phyloP scores from a whole-genome alignment of 2,329 filamentous ascomycete genomes.

The Pestalotiopsis sp. region DNA sequence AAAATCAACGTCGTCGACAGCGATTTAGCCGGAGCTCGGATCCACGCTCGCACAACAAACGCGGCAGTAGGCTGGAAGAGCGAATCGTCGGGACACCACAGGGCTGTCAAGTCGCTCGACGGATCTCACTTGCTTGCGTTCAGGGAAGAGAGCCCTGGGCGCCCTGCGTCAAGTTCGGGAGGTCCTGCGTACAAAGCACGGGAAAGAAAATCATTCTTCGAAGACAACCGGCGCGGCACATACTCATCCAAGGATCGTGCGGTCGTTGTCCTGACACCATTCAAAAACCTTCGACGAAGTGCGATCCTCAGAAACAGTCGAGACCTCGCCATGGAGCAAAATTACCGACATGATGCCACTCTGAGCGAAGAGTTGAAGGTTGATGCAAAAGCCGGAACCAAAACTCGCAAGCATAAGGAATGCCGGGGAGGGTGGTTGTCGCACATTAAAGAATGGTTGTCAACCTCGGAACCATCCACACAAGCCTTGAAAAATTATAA shows the following conservation, averaged over 20 bases:
- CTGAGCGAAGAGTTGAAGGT: constrained; percentile 10
- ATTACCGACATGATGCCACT: constrained; percentile 10
- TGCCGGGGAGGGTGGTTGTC: constrained; percentile 39
- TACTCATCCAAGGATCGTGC: not conserved
- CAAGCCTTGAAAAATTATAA: constrained; percentile 51
- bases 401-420: constrained; percentile 31
- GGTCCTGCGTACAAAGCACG: constrained; percentile 24
- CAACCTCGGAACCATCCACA: constrained; percentile 50
- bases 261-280: constrained; percentile 5
- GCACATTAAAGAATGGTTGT: constrained; percentile 51
- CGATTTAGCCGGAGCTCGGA: constrained; percentile 24
- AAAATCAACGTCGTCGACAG: constrained; percentile 16
- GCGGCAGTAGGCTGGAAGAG: constrained; percentile 27
- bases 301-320: constrained; percentile 10
- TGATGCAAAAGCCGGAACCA: constrained; percentile 16
- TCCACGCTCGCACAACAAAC: constrained; percentile 21
- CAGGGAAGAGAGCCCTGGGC: constrained; percentile 17
- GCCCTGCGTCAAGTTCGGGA: constrained; percentile 30
- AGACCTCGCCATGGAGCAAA: constrained; percentile 16
- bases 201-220: constrained; percentile 12
- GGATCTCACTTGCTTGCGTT: constrained; percentile 21
- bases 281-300: not conserved
- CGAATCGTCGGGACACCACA: constrained; percentile 28
- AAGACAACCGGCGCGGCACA: not conserved
- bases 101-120: constrained; percentile 26